Evolutionary conservation across 768 basidiomycete species (phyloP).

Genomic region (Ephemerocybe angulata): DNA sequence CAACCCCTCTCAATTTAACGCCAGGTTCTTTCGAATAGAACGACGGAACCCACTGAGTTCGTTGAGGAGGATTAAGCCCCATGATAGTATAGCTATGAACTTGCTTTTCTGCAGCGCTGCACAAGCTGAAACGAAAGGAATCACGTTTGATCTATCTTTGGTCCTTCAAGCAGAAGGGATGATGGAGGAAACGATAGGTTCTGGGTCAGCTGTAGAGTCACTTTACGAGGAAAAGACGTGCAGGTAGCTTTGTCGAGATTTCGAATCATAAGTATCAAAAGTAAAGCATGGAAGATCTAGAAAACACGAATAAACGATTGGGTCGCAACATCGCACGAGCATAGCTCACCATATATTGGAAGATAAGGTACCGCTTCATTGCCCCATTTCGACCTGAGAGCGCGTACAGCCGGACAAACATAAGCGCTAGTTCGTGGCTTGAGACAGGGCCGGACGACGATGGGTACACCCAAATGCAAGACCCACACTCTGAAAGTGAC

Average conservation of each 20-base stretch:
- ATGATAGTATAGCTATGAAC: too few relatives aligned
- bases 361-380: neutral
- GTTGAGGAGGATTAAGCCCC: too few relatives aligned
- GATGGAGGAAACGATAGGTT: neutral
- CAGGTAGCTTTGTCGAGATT: neutral
- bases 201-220: too few relatives aligned
- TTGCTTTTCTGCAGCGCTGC: too few relatives aligned
- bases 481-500: neutral
- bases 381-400: neutral
- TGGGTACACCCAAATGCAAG: neutral
- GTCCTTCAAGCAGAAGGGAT: too few relatives aligned
- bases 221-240: too few relatives aligned
- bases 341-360: neutral
- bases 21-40: too few relatives aligned
- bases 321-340: neutral
- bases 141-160: too few relatives aligned
- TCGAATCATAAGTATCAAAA: neutral
- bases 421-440: neutral
- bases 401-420: neutral
- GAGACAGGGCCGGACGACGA: neutral
- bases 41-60: too few relatives aligned
- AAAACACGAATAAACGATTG: neutral
- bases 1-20: too few relatives aligned
- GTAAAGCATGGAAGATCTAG: neutral
- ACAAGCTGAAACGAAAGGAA: too few relatives aligned